These are phyloP conservation scores for Pestalotiopsis sp. DNA, from an alignment of 2,329 filamentous ascomycete species.

Conservation along the genomic window DNA sequence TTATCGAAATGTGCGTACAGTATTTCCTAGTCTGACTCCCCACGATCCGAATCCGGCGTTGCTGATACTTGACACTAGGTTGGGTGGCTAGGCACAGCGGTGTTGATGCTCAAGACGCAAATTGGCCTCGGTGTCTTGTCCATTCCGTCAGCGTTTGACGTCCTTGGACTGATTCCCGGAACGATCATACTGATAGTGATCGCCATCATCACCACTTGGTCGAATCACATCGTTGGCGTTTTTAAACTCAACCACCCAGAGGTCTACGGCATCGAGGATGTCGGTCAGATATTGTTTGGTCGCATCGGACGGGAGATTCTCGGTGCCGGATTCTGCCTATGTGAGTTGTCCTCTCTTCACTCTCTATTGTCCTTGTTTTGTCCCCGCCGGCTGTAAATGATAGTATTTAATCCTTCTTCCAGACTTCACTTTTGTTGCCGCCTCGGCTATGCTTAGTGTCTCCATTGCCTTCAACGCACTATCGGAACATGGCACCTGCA, in stretches of 20 bases:
- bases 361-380: no score
- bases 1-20: constrained; percentile 23
- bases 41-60: no score
- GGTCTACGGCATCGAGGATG: constrained; percentile 56
- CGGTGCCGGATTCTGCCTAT: not conserved
- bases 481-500: not conserved
- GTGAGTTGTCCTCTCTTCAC: not conserved
- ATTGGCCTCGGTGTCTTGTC: constrained; percentile 51
- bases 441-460: not conserved
- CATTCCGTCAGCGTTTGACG: constrained; percentile 47
- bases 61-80: constrained; percentile 27
- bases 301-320: constrained; percentile 39
- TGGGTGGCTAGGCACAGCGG: constrained; percentile 44
- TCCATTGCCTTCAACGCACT: constrained; percentile 4
- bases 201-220: constrained; percentile 49
- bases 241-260: constrained; percentile 53
- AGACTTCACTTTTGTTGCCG: not conserved
- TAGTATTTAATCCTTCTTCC: not conserved
- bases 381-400: no score
- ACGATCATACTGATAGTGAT: constrained; percentile 44
- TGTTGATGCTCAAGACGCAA: constrained; percentile 48
- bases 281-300: constrained; percentile 51
- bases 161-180: constrained; percentile 50
- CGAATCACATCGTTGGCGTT: constrained; percentile 48
- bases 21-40: not conserved